Evolutionary conservation across 805 yeast genomes (phyloP), one percentile per base, ranked within the genome.

Genomic region (Jamesozyma gamospora): DNA sequence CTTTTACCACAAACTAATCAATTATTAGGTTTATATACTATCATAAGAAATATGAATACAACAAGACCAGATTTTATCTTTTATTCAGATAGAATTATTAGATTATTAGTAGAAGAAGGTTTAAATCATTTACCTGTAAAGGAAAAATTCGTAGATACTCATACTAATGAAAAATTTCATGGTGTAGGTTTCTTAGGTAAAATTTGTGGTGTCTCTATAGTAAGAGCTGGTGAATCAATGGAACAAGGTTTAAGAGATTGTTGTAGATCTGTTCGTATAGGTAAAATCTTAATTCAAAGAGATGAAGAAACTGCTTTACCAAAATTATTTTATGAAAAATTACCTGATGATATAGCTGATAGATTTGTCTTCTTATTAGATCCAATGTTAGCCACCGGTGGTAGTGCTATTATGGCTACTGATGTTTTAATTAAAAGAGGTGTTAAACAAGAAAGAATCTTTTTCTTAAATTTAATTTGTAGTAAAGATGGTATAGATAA

Each of bases 381-480:
- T 57, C 98, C 99, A 41, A 83, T 92, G 94, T 74, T 92, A 58
- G 99, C 99, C 27, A 92, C 99, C 15, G 98, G 98, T 50, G 98
- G 98, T 37, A 83, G 95, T 45, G 98, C 97, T 15, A 76, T 86
- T 63, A 83, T 88, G 92, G 99, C 97, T 13, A 85, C 88, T 14
- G 95, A 92, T 45, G 96, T 92, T 14, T 68, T 92, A 54, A 69
- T 83, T 43, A 70, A 77, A 40, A 75, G 92, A 55, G 97, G 98
- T 37, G 97, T 90, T 35, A 77, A 77, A 41, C 80, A 79, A 50
- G 88, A 87, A 46, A 76, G 94, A 56, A 92, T 92, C 50, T 71
- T 86, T 60, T 92, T 92, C 59, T 70, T 92, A 63, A 92, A 92
- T 64, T 73, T 92, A 55, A 76, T 92, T 57, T 90, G 96, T 30